A percentile compares a stretch with the other conserved stretches of the same genome.
Evolutionary conservation across 345 rosid species (phyloP).

Genomic region (Bretschneidera sinensis): DNA sequence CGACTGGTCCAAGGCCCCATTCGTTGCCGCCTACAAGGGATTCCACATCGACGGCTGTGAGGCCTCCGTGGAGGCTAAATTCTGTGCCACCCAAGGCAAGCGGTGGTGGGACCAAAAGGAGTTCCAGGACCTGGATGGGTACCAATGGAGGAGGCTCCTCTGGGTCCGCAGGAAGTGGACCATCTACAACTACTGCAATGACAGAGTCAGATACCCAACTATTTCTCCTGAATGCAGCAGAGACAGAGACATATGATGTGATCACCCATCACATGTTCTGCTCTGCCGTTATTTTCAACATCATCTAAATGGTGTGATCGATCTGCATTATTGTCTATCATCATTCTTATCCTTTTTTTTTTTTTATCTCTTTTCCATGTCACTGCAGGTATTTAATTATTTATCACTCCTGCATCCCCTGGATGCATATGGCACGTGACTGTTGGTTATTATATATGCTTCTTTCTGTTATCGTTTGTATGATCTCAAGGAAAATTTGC

Average conservation of each 20-base stretch:
- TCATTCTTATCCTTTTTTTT: too few relatives aligned
- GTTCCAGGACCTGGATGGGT: conserved; percentile 50
- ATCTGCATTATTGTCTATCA: too few relatives aligned
- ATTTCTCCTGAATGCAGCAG: conserved; percentile 51
- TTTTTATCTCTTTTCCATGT: too few relatives aligned
- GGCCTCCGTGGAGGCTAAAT: conserved; percentile 58
- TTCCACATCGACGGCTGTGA: conserved; percentile 68
- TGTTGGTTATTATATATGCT: too few relatives aligned
- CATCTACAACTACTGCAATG: conserved; percentile 59
- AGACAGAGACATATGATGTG: conserved; percentile 47
- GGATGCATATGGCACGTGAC: too few relatives aligned
- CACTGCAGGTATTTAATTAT: too few relatives aligned
- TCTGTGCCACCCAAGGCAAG: conserved; percentile 66
- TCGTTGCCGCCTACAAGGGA: conserved; percentile 50
- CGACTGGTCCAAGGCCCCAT: conserved; percentile 79
- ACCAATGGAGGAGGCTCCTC: conserved; percentile 42
- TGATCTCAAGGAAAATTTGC: too few relatives aligned
- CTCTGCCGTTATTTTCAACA: too few relatives aligned
- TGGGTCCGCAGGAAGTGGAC: conserved; percentile 58
- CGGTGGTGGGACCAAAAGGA: conserved; percentile 75
- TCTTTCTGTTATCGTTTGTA: too few relatives aligned
- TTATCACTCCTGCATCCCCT: too few relatives aligned
- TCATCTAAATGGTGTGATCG: too few relatives aligned
- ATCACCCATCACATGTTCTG: too few relatives aligned
- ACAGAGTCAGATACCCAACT: conserved; percentile 35